Conservation (phyloP, 2,329 filamentous ascomycete species). For the Fusarium floridanum region DNA sequence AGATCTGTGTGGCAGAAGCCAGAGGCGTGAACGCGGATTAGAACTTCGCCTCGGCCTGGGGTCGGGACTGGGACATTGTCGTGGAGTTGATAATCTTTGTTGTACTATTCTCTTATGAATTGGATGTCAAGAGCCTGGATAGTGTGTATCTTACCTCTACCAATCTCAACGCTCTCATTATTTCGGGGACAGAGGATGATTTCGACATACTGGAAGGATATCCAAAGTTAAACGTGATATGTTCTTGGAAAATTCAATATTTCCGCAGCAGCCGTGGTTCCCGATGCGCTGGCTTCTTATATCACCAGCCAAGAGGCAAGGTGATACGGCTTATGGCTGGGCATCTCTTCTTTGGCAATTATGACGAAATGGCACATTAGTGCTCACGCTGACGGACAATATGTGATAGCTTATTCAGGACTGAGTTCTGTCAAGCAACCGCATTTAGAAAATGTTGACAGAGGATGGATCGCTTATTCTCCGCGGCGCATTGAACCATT, state of each 20-base stretch:
- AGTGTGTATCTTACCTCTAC: constrained; percentile 23
- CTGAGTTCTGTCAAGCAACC: not conserved
- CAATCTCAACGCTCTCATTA: constrained; percentile 35
- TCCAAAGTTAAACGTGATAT: too few relatives aligned
- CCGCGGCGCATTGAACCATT: not conserved
- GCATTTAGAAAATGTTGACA: not conserved
- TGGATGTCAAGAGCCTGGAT: not conserved
- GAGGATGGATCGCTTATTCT: not conserved
- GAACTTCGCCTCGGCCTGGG: constrained; percentile 21
- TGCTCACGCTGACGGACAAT: constrained; percentile 8
- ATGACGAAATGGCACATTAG: constrained; percentile 11
- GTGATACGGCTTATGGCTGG: not conserved
- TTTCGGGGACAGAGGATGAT: constrained; percentile 7
- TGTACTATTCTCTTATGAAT: constrained; percentile 21
- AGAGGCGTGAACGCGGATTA: constrained; percentile 21
- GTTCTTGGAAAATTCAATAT: too few relatives aligned
- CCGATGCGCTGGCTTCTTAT: not conserved
- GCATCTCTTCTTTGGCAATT: not conserved
- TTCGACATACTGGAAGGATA: not conserved
- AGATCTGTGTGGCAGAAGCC: constrained; percentile 40
- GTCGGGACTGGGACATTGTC: constrained; percentile 22
- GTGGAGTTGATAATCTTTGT: constrained; percentile 21
- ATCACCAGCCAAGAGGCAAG: not conserved
- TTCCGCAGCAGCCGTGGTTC: not conserved
- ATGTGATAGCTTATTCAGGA: not conserved